phyloP scores from a whole-genome alignment of 192 early-diverging fungal species.

The Chytriomyces hyalinus region DNA sequence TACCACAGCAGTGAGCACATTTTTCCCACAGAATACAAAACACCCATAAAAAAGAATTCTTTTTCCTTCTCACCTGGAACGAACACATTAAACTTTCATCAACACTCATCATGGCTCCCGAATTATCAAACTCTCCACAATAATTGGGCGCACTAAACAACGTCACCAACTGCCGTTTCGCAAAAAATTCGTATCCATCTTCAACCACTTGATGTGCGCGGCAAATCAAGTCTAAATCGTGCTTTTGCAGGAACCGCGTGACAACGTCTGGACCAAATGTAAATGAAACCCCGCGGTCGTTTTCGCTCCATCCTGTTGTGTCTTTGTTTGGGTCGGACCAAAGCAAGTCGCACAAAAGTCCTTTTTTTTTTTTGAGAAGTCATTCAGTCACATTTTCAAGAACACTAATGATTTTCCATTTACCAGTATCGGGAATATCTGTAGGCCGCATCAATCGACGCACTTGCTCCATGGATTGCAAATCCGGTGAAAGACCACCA shows the following conservation, averaged over 20 bases:
- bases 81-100: constrained; percentile 75
- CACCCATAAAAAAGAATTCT: constrained; percentile 54
- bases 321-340: constrained; percentile 99
- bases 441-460: constrained; percentile 95
- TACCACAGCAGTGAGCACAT: neutral
- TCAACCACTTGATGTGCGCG: constrained; percentile 98
- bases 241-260: constrained; percentile 89
- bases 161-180: constrained; percentile 93
- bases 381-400: neutral
- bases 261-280: constrained; percentile 97
- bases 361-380: constrained; percentile 58
- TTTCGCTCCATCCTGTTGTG: constrained; percentile 94
- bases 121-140: constrained; percentile 80
- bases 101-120: constrained; percentile 75
- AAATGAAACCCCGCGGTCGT: constrained; percentile 94
- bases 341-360: constrained; percentile 91
- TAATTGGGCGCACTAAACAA: constrained; percentile 97
- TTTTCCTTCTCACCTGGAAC: constrained; percentile 64
- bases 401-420: constrained; percentile 17
- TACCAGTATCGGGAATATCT: constrained; percentile 96
- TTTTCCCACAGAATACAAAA: too few relatives aligned
- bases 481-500: constrained; percentile 94
- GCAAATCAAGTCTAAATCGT: constrained; percentile 97
- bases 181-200: constrained; percentile 99
- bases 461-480: constrained; percentile 98